Evolutionary conservation across 805 yeast genomes (phyloP), one percentile per base, ranked within the genome.

Genomic region (Saturnispora gosingensis): DNA sequence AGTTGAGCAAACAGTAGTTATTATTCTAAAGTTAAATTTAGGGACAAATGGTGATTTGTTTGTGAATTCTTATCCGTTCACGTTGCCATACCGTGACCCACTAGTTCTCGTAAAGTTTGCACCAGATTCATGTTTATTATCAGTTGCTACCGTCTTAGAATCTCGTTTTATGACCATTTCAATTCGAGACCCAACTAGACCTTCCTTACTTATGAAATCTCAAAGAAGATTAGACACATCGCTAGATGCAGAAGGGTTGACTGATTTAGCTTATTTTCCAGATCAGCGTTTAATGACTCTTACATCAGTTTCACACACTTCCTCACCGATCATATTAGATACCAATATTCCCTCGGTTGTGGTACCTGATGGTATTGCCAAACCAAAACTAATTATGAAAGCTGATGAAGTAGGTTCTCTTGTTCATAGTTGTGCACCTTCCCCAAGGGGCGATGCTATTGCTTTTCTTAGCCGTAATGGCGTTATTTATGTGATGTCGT

Each of bases 21-120:
- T 82, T 4, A 67, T 88, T 43, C 83, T 69, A 18, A 55, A 61
- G 11, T 49, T 69, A 13, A 24, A 25, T 18, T 25, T 43, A 8
- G 38, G 36, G 16, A 40, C 48, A 4, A 36, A 22, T 28, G 48
- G 53, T 16, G 42, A 50, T n/a, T 44, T 51, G 15, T 53, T 58
- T 22, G 49, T 66, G 8, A 56, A 63, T 1, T 58, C 66, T 1
- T 63, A 59, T 34, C 69, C 69, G 10, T 66, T 89, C 32, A 83
- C 95, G 0, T 73, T 87, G 48, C 97, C 97, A 0, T 88, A 88
- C 65, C 69, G 87, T 30, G 97, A 91, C 64, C 95, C 96, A 1
- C 80, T 90, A 39, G 83, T 83, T 56, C 72, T 84, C 3, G 66
- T 90, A 9, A 77, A 80, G 46, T 87, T 90, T 64, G 86, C 95